Base-by-base conservation (phyloP, 345 rosid species). In the Raphanus sativus region DNA sequence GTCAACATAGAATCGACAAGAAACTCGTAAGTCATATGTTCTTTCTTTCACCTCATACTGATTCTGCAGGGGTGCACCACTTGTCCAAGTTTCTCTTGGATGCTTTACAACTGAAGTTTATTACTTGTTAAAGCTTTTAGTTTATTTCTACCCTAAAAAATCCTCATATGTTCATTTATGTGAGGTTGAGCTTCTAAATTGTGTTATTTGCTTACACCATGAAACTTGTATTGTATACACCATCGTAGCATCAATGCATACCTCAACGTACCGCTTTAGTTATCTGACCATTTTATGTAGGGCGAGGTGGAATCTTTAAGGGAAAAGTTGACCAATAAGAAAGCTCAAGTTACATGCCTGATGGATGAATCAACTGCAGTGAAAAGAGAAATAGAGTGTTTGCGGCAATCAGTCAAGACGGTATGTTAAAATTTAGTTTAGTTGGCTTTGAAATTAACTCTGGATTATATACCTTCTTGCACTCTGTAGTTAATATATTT, bases 1-100 rank as follows among this genome's bases (percentile, higher is more conserved):
- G 98, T 78, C 98, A 91, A 84, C 83, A 85, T 78, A 91, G 73
- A 87, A 90, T 94, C 75, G 91, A 94, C 71, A 54, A 64, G 75
- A 83, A 81, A 73, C 68, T 66, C 3, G 98, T 93, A 84, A 84
- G 93, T 85, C 60, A 70, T 54, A 59, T 62, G 62, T 65, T 54
- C 52, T 80, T 69, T 70, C 45, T 38, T 8, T 38, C 3, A 38
- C 42, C 42, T 36, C 42, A 8, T 36, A 7, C 8, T 36, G 40
- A 8, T 36, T 1, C 8, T 36, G 40, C 2, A 36, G 10, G 10
- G 10, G 45, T 65, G 64, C 40, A 38, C 25, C 13, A 60, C 73
- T 45, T 60, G 50, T 30, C 59, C 67, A 52, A 65, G 48, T 13
- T 62, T 73, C 56, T 62, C 61, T 62, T 48, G 69, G 61, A 40